A percentile compares a stretch with the other conserved stretches of the same genome.
Conservation (phyloP, 1,284 basidiomycete genomes). For the Irpex lacteus region DNA sequence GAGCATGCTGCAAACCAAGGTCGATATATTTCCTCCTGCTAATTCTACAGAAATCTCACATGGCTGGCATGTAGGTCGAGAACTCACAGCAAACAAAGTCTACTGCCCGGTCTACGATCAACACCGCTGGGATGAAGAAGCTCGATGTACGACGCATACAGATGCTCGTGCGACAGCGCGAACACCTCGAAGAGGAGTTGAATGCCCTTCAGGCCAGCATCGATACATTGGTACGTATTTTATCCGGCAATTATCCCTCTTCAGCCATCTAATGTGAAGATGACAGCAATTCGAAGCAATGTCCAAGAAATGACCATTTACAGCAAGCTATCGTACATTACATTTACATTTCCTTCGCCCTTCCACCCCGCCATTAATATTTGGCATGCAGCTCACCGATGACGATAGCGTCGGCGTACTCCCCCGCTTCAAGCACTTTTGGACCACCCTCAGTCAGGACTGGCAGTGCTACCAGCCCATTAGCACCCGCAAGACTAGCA, state of each 20-base stretch:
- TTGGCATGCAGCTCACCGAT: conserved; percentile 61
- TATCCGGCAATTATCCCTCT: not conserved
- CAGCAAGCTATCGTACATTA: not conserved
- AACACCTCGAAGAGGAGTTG: conserved; percentile 57
- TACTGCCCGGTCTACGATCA: conserved; percentile 36
- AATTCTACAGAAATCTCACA: not conserved
- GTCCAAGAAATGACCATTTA: conserved; percentile 17
- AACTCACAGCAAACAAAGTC: conserved; percentile 44
- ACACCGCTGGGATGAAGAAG: conserved; percentile 58
- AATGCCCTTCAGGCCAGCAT: conserved; percentile 57
- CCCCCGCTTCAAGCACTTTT: conserved; percentile 46
- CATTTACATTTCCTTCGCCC: too few relatives aligned
- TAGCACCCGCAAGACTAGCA: conserved; percentile 74
- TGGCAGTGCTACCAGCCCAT: conserved; percentile 75
- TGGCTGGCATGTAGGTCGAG: conserved; percentile 41
- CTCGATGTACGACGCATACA: conserved; percentile 61
- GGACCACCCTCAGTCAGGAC: conserved; percentile 36
- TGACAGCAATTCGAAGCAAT: conserved; percentile 24
- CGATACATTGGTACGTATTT: conserved; percentile 43
- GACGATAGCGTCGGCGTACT: conserved; percentile 55
- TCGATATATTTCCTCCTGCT: conserved; percentile 21
- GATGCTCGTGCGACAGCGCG: conserved; percentile 58
- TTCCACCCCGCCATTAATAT: conserved; percentile 7
- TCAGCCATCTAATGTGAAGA: not conserved
- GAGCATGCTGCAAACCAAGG: conserved; percentile 57